Base-by-base conservation (phyloP, 2,329 filamentous ascomycete genomes). In the Clathrospora elynae region DNA sequence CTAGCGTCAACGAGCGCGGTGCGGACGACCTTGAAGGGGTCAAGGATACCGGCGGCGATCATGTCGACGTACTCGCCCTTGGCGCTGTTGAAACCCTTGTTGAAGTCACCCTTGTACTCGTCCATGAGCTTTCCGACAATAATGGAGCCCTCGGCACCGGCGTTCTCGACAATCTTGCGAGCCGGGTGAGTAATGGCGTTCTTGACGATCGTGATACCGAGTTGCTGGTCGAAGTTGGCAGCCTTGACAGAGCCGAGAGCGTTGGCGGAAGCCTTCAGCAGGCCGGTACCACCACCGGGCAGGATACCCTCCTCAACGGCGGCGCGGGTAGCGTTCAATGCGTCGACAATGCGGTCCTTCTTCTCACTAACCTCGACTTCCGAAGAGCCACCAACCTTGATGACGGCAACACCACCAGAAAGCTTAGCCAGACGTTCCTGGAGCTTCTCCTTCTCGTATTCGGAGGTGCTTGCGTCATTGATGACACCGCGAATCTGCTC, bases 391-490 rank as follows among this genome's bases (percentile, higher is more conserved):
- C 93, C 93, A 54, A 99, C 93, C 84, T 95, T 96, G 83, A 99
- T 97, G 76, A 99, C 93, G 64, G 93, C 93, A 64, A 99, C 93
- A 82, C 93, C 93, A 56, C 93, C 93, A 59, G 93, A 97, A 60
- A 99, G 88, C 86, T 99, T 99, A 63, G 93, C 93, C 51, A 99
- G 88, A 78, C 93, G 93, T 82, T 99, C 93, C 80, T 97, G 93
- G 57, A 99, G 89, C 85, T 99, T 99, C 87, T 99, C 93, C 84
- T 96, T 97, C 84, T 99, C 93, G 78, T 99, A 99, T 70, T 99
- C 93, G 34, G 91, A 96, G 55, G 93, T 99, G 63, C 83, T 86
- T 57, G 92, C 87, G 78, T 99, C 93, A 52, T 80, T 82, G 80
- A 96, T 96, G 75, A 97, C 90, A 61, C 92, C 91, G 62, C 93